phyloP scores from a whole-genome alignment of 768 basidiomycete species.

The Russula vinacea region DNA sequence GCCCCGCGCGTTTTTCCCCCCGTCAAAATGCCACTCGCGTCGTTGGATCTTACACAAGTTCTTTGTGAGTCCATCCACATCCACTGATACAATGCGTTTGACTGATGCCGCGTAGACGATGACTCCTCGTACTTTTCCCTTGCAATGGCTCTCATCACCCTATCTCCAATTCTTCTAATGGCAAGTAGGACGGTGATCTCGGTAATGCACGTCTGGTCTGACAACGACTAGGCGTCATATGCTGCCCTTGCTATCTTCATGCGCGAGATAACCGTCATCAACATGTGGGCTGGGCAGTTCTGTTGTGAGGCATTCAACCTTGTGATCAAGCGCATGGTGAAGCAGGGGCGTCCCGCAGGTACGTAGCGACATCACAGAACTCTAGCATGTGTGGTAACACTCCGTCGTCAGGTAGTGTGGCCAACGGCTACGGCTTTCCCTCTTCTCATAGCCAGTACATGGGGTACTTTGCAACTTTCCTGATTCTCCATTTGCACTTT shows the following conservation, averaged over 20 bases:
- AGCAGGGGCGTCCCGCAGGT: constrained; percentile 69
- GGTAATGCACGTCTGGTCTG: background rate
- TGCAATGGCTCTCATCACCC: constrained; percentile 35
- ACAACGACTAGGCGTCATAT: constrained; percentile 61
- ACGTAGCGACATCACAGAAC: constrained; percentile 29
- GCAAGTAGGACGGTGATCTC: constrained; percentile 21
- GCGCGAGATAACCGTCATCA: constrained; percentile 73
- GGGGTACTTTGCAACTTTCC: constrained; percentile 80
- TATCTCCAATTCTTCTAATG: constrained; percentile 38
- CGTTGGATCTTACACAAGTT: constrained; percentile 35
- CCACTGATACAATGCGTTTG: background rate
- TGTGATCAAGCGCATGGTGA: constrained; percentile 61
- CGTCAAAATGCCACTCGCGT: constrained; percentile 19
- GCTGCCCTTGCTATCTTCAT: constrained; percentile 70
- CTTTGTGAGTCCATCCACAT: constrained; percentile 29
- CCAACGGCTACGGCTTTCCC: constrained; percentile 80
- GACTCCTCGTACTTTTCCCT: constrained; percentile 34
- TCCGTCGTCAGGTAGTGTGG: constrained; percentile 46
- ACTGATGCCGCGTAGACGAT: constrained; percentile 33
- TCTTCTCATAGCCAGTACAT: constrained; percentile 90
- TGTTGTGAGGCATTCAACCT: constrained; percentile 68
- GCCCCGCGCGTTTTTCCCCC: too few relatives aligned
- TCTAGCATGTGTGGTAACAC: background rate
- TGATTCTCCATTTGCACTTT: constrained; percentile 68
- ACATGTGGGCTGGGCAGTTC: constrained; percentile 82